These are phyloP conservation scores for Rosa hybrid DNA, from an alignment of 331 rosid species.

Conservation along the genomic window DNA sequence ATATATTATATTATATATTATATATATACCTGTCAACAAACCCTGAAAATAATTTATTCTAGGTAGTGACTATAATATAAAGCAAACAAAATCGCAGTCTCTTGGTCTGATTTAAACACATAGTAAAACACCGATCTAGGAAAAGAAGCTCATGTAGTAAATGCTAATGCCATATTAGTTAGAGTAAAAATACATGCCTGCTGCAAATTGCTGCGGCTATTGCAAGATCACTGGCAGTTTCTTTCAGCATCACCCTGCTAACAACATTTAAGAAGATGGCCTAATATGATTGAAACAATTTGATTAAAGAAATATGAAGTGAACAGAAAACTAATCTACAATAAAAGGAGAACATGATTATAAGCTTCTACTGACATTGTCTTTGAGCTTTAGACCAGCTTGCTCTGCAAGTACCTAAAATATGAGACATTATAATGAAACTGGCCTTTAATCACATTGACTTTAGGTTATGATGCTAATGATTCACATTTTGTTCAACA, in stretches of 20 bases:
- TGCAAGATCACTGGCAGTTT: constrained; percentile 97
- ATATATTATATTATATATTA: too few relatives aligned
- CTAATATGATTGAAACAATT: constrained; percentile 41
- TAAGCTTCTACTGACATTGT: constrained; percentile 53
- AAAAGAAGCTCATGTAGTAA: not conserved
- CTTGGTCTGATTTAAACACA: not conserved
- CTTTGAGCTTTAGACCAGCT: constrained; percentile 77
- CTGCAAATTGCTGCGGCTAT: constrained; percentile 96
- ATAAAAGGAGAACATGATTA: not conserved
- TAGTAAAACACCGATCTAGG: not conserved
- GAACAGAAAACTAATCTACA: constrained; percentile 12
- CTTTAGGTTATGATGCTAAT: not conserved
- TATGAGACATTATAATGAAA: constrained; percentile 30
- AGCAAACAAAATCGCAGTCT: too few relatives aligned
- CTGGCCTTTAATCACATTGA: not conserved
- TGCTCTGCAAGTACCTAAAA: constrained; percentile 82
- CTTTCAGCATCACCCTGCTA: constrained; percentile 63
- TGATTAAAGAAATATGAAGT: constrained; percentile 3
- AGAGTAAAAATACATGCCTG: constrained; percentile 52
- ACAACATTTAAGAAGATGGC: constrained; percentile 75
- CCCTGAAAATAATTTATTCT: not conserved
- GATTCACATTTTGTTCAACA: not conserved
- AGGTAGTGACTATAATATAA: not conserved
- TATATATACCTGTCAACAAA: not conserved
- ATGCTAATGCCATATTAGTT: not conserved